Evolutionary conservation across 371 early-diverging fungal genomes (phyloP).

Genomic region (Mucor circinelloides): DNA sequence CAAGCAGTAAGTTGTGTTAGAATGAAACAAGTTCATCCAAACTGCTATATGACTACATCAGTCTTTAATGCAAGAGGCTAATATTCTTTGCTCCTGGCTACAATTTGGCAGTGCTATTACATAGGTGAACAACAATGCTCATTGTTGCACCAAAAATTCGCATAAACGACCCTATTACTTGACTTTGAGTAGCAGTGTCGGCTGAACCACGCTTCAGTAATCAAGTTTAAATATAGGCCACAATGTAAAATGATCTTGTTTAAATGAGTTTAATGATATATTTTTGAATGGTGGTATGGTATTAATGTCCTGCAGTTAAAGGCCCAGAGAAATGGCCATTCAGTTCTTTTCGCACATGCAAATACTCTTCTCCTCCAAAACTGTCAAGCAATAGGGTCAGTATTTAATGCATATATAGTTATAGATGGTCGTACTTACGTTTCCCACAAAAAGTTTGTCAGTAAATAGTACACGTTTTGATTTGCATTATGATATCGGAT

Average conservation of each 20-base stretch:
- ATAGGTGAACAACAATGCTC: no score
- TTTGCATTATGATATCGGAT: constrained; percentile 75
- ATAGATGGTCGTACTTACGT: constrained; percentile 23
- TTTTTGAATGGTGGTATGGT: neutral
- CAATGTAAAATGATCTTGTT: neutral
- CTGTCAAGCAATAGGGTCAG: constrained; percentile 13
- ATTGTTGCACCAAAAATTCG: neutral
- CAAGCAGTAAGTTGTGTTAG: no score
- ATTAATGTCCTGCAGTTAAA: constrained; percentile 11
- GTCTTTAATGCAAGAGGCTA: no score
- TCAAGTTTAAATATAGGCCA: neutral
- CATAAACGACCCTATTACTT: neutral
- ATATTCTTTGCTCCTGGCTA: no score
- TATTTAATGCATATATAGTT: neutral
- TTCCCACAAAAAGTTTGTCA: constrained; percentile 51
- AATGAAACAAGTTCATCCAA: no score
- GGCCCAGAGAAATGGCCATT: constrained; percentile 40
- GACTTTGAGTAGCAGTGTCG: neutral
- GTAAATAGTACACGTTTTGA: constrained; percentile 57
- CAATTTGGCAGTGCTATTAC: no score
- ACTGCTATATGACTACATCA: no score
- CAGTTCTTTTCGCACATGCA: constrained; percentile 43
- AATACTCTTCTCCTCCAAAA: constrained; percentile 50
- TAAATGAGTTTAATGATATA: neutral
- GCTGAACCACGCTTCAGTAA: no score